phyloP scores from a whole-genome alignment of 148 eudicot species.

The Arbutus unedo region DNA sequence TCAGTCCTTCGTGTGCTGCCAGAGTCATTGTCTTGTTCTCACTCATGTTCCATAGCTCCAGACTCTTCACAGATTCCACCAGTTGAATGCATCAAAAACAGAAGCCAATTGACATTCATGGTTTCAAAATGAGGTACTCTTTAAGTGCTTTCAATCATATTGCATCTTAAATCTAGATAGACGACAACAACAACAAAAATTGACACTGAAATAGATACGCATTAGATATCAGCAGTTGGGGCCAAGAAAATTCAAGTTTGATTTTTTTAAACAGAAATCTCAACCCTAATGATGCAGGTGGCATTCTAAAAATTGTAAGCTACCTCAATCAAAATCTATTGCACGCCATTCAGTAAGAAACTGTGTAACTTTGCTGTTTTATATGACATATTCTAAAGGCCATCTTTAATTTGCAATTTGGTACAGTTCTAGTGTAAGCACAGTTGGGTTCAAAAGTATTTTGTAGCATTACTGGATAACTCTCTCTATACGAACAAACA shows the following conservation, averaged over 20 bases:
- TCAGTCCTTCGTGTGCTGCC: slow-evolving; percentile 70
- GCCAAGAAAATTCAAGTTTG: neutral
- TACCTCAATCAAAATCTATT: neutral
- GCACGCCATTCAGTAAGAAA: neutral
- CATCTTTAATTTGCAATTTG: neutral
- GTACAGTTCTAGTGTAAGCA: neutral
- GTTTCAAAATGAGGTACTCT: neutral
- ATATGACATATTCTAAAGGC: neutral
- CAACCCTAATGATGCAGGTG: neutral
- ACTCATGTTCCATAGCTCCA: slow-evolving; percentile 93
- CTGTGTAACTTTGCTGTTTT: neutral
- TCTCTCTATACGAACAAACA: neutral
- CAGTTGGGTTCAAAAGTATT: neutral
- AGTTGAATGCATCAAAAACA: neutral
- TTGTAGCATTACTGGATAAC: slow-evolving; percentile 11
- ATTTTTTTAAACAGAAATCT: neutral
- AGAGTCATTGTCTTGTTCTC: slow-evolving; percentile 82
- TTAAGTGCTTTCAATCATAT: neutral
- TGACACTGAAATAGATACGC: too few relatives aligned
- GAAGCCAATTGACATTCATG: neutral
- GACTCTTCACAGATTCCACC: slow-evolving; percentile 36
- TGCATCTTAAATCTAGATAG: neutral
- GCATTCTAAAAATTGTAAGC: neutral
- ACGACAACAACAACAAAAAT: neutral
- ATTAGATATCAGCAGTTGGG: too few relatives aligned